Base-by-base conservation (phyloP, 176 grass and related monocot genomes). In the Ensete ventricosum region DNA sequence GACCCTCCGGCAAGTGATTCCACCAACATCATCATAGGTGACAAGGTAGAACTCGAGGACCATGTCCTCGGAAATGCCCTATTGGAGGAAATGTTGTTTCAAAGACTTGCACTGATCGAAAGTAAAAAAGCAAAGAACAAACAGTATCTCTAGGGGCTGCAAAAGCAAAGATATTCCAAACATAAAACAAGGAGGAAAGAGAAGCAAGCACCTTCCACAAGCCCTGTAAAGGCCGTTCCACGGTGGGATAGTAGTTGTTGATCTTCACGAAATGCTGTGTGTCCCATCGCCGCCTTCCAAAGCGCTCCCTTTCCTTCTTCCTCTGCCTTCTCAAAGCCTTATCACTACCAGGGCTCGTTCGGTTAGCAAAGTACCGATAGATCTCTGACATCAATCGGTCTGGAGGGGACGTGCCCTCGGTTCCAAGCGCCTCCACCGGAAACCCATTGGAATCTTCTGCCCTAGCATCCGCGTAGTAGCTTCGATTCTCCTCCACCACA, bases 11-110 rank as follows among this genome's bases (percentile, higher is more conserved):
- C 95, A 99, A 72, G 82, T 91, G 55, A 99, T 86, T 81, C 90
- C 95, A 77, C 95, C 95, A 84, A 94, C 78, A 76, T 89, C 84
- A 77, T 94, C 88, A 74, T 94, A 99, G 48, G 84, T 62, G 51
- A 99, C 84, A 53, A 99, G 81, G 73, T 88, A 99, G 82, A 99
- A 99, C 70, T 99, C 84, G 78, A 94, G 76, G 75, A 84, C 74
- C 80, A 55, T 84, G 77, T 84, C 78, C 88, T 88, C 86, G 10
- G 84, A 91, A 83, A 99, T 89, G 48, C 95, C 90, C 90, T 99
- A 83, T 79, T 21, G 53, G 34, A 59, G 54, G 82, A 88, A 67
- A 80, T 65, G 29, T 64, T 53, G 11, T 24, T 77, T 65, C 24
- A 14, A 25, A 50, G 19, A 70, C 67, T 70, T 51, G 48, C 67